Percentiles rank a stretch among this genome's conserved stretches.
These are phyloP conservation scores for Austroboletus niveus DNA, from an alignment of 1,284 basidiomycete genomes.

Conservation along the genomic window DNA sequence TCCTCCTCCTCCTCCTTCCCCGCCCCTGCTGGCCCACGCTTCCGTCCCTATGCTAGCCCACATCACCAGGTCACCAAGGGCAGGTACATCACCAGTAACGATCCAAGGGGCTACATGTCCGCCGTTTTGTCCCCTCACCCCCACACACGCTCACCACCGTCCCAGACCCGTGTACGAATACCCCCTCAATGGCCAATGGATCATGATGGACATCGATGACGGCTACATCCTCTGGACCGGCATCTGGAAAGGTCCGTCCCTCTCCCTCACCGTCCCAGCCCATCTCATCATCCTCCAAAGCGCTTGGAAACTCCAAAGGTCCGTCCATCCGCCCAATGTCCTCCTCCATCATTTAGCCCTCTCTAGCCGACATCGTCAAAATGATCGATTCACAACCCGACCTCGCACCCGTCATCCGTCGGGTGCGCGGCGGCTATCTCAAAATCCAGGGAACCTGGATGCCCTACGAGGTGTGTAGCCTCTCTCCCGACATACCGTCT, in stretches of 20 bases:
- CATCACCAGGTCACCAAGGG: conserved; percentile 81
- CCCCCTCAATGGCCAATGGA: conserved; percentile 83
- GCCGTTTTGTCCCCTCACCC: conserved; percentile 3
- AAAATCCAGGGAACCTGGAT: conserved; percentile 91
- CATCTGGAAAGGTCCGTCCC: conserved; percentile 76
- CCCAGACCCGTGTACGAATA: conserved; percentile 82
- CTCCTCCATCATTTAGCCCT: conserved; percentile 14
- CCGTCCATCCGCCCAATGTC: conserved; percentile 16
- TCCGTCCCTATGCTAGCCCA: conserved; percentile 72
- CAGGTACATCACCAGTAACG: conserved; percentile 83
- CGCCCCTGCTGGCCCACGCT: conserved; percentile 50
- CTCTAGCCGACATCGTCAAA: conserved; percentile 80
- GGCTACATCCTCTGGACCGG: conserved; percentile 86
- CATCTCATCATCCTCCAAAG: conserved; percentile 36
- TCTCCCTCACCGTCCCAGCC: background rate
- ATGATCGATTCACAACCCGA: conserved; percentile 88
- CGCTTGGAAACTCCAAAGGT: conserved; percentile 85
- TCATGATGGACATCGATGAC: conserved; percentile 91
- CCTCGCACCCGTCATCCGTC: conserved; percentile 72
- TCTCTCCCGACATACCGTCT: conserved; percentile 7
- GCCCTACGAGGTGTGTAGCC: conserved; percentile 70
- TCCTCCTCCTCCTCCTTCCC: conserved; percentile 37
- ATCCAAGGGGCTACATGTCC: conserved; percentile 83
- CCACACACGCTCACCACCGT: conserved; percentile 4
- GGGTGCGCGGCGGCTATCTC: conserved; percentile 81